Conservation (phyloP, 208 protist species). For the Spironucleus salmonicida region DNA sequence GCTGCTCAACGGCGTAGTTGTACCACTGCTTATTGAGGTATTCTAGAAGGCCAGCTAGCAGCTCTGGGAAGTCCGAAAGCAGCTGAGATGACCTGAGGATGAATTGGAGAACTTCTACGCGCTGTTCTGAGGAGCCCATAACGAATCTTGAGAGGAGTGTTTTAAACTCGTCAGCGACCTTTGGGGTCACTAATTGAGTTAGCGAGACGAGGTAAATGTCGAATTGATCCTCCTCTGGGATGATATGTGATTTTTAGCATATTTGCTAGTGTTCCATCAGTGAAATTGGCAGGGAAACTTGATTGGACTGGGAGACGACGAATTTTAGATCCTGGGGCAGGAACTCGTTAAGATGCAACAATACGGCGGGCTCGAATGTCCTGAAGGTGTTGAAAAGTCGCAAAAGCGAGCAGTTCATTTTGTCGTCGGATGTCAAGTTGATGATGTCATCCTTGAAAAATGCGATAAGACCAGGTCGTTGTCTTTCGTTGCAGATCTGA, state of each 20-base stretch:
- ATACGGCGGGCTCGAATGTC: neutral
- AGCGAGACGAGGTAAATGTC: neutral
- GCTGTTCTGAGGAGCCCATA: neutral
- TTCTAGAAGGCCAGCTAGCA: neutral
- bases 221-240: neutral
- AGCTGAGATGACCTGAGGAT: neutral
- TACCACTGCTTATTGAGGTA: neutral
- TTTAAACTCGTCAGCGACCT: neutral
- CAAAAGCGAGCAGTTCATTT: neutral
- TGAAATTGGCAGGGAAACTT: neutral
- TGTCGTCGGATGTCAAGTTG: neutral
- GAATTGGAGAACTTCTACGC: neutral
- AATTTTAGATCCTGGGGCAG: neutral
- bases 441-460: neutral
- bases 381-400: neutral
- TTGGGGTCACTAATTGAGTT: neutral
- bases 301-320: neutral
- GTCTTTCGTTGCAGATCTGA: neutral
- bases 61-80: neutral
- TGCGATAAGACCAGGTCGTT: neutral
- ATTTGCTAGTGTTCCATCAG: neutral
- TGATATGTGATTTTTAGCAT: neutral
- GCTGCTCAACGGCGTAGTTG: neutral
- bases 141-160: neutral
- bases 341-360: neutral